Conservation (phyloP, 352 stramenopile species). For the Elongisporangium senticosum region DNA sequence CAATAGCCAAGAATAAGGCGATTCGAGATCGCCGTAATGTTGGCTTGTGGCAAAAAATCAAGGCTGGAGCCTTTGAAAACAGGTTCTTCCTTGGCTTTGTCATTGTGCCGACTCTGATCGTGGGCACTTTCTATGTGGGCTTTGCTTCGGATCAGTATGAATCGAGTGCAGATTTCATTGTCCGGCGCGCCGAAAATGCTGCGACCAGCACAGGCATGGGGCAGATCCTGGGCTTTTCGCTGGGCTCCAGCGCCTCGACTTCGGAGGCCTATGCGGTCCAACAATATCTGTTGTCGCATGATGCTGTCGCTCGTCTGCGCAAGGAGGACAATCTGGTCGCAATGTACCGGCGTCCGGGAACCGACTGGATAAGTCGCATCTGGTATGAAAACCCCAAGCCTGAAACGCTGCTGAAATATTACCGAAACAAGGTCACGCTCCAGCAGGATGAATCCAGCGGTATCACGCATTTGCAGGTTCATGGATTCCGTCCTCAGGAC, state of each 20-base stretch:
- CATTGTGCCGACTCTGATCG: slow-evolving; percentile 5
- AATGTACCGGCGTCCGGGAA: slow-evolving; percentile 5
- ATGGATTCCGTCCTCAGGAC: slow-evolving; percentile 5
- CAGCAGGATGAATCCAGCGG: slow-evolving; percentile 5
- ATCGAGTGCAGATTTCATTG: slow-evolving; percentile 6
- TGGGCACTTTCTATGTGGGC: slow-evolving; percentile 5
- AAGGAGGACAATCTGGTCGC: slow-evolving; percentile 5
- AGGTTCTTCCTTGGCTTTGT: slow-evolving; percentile 5
- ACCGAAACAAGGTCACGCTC: slow-evolving; percentile 5
- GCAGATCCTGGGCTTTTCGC: slow-evolving; percentile 5
- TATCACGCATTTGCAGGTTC: slow-evolving; percentile 5
- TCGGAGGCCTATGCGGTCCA: slow-evolving; percentile 4
- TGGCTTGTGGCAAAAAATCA: slow-evolving; percentile 6
- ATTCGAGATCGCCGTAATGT: slow-evolving; percentile 5
- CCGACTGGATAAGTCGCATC: slow-evolving; percentile 5
- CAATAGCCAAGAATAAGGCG: slow-evolving; percentile 5
- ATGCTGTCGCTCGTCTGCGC: slow-evolving; percentile 4
- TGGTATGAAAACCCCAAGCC: slow-evolving; percentile 5
- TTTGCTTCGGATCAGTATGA: slow-evolving; percentile 6
- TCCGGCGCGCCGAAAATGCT: slow-evolving; percentile 4
- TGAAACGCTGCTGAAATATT: slow-evolving; percentile 6
- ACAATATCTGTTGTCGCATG: slow-evolving; percentile 6
- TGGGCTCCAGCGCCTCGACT: slow-evolving; percentile 4
- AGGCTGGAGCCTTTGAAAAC: slow-evolving; percentile 5
- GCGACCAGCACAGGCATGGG: slow-evolving; percentile 4